Conservation (phyloP, 371 early-diverging fungal genomes). For the Rhizopus sp. region DNA sequence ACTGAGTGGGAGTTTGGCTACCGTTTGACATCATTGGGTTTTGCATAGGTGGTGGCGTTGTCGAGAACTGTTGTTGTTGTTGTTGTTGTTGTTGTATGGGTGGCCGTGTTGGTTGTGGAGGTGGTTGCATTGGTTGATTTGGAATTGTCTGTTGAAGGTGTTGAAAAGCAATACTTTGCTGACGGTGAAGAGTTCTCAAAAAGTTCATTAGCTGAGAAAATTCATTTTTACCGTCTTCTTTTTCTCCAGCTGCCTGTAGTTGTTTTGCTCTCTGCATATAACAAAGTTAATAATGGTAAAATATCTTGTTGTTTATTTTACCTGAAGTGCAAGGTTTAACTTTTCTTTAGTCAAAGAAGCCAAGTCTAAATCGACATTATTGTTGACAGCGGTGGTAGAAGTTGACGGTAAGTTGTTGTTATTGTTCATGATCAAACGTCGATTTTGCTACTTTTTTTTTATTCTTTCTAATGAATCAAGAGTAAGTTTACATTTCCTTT, state of each 20-base stretch:
- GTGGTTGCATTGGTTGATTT: slow-evolving; percentile 15
- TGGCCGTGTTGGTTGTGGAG: slow-evolving; percentile 41
- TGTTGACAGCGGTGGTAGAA: slow-evolving; percentile 3
- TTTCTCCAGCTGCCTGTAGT: slow-evolving; percentile 63
- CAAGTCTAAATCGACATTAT: slow-evolving; percentile 23
- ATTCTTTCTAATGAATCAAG: background rate
- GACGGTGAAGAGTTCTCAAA: slow-evolving; percentile 57
- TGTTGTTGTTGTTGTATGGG: slow-evolving; percentile 66
- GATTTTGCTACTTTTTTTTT: background rate
- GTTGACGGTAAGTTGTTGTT: slow-evolving; percentile 7
- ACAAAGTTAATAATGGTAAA: background rate
- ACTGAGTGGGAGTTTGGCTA: background rate
- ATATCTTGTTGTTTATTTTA: slow-evolving; percentile 9
- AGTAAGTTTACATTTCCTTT: background rate
- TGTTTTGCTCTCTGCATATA: slow-evolving; percentile 35
- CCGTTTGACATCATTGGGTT: slow-evolving; percentile 3
- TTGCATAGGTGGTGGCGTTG: background rate
- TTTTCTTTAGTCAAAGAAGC: slow-evolving; percentile 41
- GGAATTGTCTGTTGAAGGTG: slow-evolving; percentile 18
- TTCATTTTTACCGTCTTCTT: slow-evolving; percentile 71
- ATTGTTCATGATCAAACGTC: slow-evolving; percentile 1
- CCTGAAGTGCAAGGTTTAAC: slow-evolving; percentile 37
- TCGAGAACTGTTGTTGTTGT: slow-evolving; percentile 44
- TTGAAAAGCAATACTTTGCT: slow-evolving; percentile 24
- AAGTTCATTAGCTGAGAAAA: slow-evolving; percentile 68